These are phyloP conservation scores for Neophaeococcomyces aloes DNA, from an alignment of 2,329 filamentous ascomycete species.

Conservation along the genomic window DNA sequence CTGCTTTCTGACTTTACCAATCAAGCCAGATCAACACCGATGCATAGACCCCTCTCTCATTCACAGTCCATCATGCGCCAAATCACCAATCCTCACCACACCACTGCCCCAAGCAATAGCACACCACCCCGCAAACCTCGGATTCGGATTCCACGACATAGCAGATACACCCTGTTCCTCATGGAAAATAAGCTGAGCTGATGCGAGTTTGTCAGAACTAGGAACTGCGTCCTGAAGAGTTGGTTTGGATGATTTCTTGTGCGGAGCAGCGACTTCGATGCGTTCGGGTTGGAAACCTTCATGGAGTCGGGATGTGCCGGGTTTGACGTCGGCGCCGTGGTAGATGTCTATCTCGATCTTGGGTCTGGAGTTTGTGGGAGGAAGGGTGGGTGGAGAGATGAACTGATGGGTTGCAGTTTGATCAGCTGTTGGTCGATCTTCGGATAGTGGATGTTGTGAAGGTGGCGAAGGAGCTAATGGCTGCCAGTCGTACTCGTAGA, in stretches of 20 bases:
- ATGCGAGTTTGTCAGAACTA: background rate
- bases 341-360: constrained; percentile 11
- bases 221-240: constrained; percentile 9
- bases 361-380: background rate
- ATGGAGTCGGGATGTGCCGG: constrained; percentile 33
- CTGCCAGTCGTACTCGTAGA: constrained; percentile 50
- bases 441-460: constrained; percentile 28
- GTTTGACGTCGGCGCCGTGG: constrained; percentile 15
- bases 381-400: background rate
- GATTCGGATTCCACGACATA: constrained; percentile 59
- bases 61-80: constrained; percentile 34
- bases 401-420: background rate
- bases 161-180: constrained; percentile 52
- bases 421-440: background rate
- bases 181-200: constrained; percentile 44
- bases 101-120: constrained; percentile 58
- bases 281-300: constrained; percentile 35
- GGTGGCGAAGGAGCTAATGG: background rate
- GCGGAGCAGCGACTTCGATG: constrained; percentile 25
- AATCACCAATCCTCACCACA: constrained; percentile 54
- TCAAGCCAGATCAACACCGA: too few species aligned
- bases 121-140: constrained; percentile 55
- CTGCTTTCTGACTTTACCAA: too few species aligned
- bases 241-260: constrained; percentile 25
- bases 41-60: too few species aligned